Base-by-base conservation (phyloP, 108 stramenopile species). In the Mediolabrus comicus region DNA sequence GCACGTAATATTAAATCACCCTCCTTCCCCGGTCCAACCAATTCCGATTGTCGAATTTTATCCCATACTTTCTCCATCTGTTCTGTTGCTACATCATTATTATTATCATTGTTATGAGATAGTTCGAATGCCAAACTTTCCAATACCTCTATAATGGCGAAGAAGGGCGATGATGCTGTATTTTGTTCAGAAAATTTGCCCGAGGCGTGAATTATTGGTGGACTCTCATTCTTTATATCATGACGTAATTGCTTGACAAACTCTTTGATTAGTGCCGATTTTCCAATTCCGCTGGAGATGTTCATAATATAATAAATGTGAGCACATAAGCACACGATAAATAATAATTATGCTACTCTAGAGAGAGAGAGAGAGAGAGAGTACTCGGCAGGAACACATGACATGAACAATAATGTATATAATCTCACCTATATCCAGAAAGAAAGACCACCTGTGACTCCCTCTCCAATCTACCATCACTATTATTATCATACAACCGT, bases 221-320 rank as follows among this genome's bases (percentile, higher is more conserved):
- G 12, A 1, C 4, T 6, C 17, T 25, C 36, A 25, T 39, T 28
- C 30, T 49, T 35, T 0, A 41, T 41, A 16, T n/a, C 3, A 3
- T 3, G 14, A 41, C 39, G 39, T 30, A 32, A 25, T 43, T 64
- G 33, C 29, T 68, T 29, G 22, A 60, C 67, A 30, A 68, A 60
- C 29, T 59, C 68, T 17, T 70, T 25, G 7, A 77, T 66, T 31
- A 77, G 41, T 5, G 69, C 13, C 6, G 69, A 70, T 64, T 77
- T 77, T 0, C 75, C 75, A n/a, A 30, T 28, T 19, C 75, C 75
- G 19, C 66, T 59, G 39, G 16, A 33, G 33, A 33, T 3, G 33
- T 33, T n/a, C n/a, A n/a, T n/a, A n/a, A n/a, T n/a, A n/a, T n/a
- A n/a, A n/a, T n/a, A n/a, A n/a, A n/a, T n/a, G n/a, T n/a, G n/a